A percentile compares a stretch with the other conserved stretches of the same genome.
phyloP scores from a whole-genome alignment of 2,329 filamentous ascomycete species.

The Phaeosphaeriaceae sp. region DNA sequence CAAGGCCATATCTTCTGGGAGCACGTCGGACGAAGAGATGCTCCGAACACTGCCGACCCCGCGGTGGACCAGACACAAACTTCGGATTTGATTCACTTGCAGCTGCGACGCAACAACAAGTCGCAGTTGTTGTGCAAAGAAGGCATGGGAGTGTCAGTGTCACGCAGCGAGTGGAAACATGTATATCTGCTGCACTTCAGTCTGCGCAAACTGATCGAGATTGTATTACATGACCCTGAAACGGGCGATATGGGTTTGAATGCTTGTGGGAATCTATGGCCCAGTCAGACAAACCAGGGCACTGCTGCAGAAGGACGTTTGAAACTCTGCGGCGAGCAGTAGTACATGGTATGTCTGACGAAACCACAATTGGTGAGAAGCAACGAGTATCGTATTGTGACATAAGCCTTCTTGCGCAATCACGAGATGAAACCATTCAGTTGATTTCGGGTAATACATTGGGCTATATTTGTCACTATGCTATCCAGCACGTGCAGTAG shows the following conservation, averaged over 20 bases:
- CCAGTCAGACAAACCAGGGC: background rate
- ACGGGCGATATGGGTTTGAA: slow-evolving; percentile 4
- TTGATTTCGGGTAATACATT: too few relatives aligned
- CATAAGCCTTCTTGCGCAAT: too few relatives aligned
- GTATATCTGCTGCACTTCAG: slow-evolving; percentile 5
- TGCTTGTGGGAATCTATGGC: slow-evolving; percentile 8
- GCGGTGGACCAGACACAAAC: background rate
- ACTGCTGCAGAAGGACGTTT: background rate
- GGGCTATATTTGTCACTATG: too few relatives aligned
- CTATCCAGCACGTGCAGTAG: too few relatives aligned
- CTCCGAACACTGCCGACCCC: background rate
- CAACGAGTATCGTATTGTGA: too few relatives aligned
- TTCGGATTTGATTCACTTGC: background rate
- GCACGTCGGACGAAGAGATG: background rate
- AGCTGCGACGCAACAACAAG: slow-evolving; percentile 7
- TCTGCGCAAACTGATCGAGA: background rate
- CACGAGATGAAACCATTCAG: too few relatives aligned
- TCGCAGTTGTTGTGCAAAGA: slow-evolving; percentile 5
- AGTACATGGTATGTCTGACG: background rate
- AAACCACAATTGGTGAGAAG: too few relatives aligned
- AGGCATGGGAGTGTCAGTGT: background rate
- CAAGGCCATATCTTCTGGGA: slow-evolving; percentile 11
- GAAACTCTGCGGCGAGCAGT: background rate
- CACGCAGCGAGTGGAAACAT: slow-evolving; percentile 1
- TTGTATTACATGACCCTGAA: background rate